Base-by-base conservation (phyloP, 148 eudicot species). In the Rhododendron simsii region DNA sequence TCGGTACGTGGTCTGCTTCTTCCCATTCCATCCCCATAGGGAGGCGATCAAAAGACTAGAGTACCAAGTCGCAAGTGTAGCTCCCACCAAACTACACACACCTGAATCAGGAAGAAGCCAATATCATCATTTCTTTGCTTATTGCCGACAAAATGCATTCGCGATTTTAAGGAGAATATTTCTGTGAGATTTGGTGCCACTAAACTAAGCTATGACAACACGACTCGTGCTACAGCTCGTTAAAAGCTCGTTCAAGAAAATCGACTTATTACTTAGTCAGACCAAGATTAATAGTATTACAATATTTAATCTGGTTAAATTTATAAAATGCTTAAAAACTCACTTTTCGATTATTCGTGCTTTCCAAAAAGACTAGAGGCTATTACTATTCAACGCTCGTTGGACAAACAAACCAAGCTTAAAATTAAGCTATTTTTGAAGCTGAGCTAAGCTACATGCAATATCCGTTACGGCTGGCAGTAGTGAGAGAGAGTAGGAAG, bases 1-100 rank as follows among this genome's bases (percentile, higher is more conserved):
- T 33, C 90, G 74, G 80, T 91, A 91, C 8, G 91, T 91, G 76
- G 87, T 87, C 50, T 91, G 91, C 81, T 87, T 91, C 82, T 86
- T 86, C 79, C 92, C 92, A 85, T 91, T 86, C 92, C 92, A 91
- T 69, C 82, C 53, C 92, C 92, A 91, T 1, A 91, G 75, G 35
- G 89, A 89, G 16, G 92, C 92, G 18, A 91, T 83, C 83, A 91
- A 82, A 53, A 89, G 55, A 80, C 92, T 91, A 23, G 92, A 89
- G 83, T 91, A 91, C 92, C 92, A 91, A 5, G 92, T 89, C 4
- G 91, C 88, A 28, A 91, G 75, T 9, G 92, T 89, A 35, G 69
- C 91, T 71, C 55, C 80, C 89, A 91, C 92, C 85, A 91, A 91
- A 83, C 92, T 89, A 16, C 74, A 28, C 18, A 87, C 91, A 47